A percentile compares a stretch with the other conserved stretches of the same genome.
Conservation (phyloP, 2,329 filamentous ascomycete species). For the Dactylonectria estremocensis region DNA sequence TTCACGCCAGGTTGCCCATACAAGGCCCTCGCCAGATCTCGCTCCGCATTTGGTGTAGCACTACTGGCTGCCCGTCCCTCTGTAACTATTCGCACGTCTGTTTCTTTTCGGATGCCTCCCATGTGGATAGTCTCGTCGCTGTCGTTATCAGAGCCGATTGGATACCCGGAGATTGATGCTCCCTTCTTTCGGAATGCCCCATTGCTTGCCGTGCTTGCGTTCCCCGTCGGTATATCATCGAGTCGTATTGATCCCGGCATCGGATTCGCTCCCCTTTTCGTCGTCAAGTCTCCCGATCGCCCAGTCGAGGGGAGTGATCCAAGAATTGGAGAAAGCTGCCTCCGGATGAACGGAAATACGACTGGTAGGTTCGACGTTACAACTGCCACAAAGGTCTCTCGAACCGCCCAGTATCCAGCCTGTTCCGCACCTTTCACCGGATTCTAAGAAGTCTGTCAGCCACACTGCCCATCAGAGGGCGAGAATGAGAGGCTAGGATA, state of each 20-base stretch:
- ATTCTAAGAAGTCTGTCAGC: conserved; percentile 45
- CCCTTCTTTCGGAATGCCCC: conserved; percentile 16
- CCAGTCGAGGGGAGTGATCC: conserved; percentile 22
- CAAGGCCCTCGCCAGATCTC: conserved; percentile 18
- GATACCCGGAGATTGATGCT: conserved; percentile 27
- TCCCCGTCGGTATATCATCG: conserved; percentile 21
- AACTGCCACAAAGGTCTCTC: conserved; percentile 57
- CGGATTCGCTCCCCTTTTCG: conserved; percentile 30
- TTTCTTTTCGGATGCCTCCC: conserved; percentile 32
- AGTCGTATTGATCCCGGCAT: conserved; percentile 34
- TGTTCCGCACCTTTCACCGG: conserved; percentile 53
- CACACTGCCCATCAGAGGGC: background rate
- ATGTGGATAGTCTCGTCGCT: conserved; percentile 28
- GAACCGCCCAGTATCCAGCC: conserved; percentile 55
- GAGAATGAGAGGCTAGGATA: background rate
- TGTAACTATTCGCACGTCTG: conserved; percentile 24
- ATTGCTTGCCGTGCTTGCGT: conserved; percentile 8
- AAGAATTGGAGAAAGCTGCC: conserved; percentile 27
- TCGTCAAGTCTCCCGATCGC: conserved; percentile 18
- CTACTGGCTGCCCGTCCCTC: background rate
- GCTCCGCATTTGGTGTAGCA: conserved; percentile 1
- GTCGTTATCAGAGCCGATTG: conserved; percentile 20
- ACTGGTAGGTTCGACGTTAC: conserved; percentile 56
- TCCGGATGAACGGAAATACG: conserved; percentile 57
- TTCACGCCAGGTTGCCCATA: conserved; percentile 31